Percentiles rank a stretch among this genome's conserved stretches.
Evolutionary conservation across 371 early-diverging fungal species (phyloP).

Genomic region (Syncephalastrum racemosum): DNA sequence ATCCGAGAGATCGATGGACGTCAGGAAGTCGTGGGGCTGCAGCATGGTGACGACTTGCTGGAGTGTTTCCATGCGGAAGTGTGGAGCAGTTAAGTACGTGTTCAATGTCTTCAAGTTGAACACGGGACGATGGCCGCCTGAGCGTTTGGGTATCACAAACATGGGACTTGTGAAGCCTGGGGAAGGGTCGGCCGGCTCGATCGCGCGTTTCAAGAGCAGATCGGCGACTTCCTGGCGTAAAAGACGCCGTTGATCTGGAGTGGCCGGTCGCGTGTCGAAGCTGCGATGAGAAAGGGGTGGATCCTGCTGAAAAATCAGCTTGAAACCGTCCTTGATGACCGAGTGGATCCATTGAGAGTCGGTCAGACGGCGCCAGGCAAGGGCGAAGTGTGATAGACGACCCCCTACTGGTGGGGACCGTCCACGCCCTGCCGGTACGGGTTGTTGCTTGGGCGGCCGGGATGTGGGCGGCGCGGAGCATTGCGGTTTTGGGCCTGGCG

Average conservation of each 20-base stretch:
- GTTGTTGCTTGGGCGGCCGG: too few species aligned
- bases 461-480: background rate
- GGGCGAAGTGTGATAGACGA: background rate
- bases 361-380: background rate
- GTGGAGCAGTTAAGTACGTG: conserved; percentile 4
- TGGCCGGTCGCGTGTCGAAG: background rate
- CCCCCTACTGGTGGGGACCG: background rate
- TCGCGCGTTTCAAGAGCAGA: conserved; percentile 3
- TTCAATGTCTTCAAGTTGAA: conserved; percentile 28
- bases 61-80: conserved; percentile 31
- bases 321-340: background rate
- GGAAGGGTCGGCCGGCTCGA: conserved; percentile 7
- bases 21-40: conserved; percentile 16
- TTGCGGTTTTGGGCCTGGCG: background rate
- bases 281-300: background rate
- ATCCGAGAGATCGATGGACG: conserved; percentile 8
- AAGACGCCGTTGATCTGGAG: background rate
- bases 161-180: conserved; percentile 16
- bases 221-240: conserved; percentile 7
- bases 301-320: background rate
- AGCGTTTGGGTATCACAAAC: conserved; percentile 26
- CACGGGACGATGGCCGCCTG: conserved; percentile 18
- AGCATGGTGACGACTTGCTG: conserved; percentile 17
- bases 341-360: conserved; percentile 6
- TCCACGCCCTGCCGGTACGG: background rate